Evolutionary conservation across 495 filamentous ascomycete genomes (phyloP), one percentile per base, ranked within the genome.

Genomic region (Penicillium verhagenii): DNA sequence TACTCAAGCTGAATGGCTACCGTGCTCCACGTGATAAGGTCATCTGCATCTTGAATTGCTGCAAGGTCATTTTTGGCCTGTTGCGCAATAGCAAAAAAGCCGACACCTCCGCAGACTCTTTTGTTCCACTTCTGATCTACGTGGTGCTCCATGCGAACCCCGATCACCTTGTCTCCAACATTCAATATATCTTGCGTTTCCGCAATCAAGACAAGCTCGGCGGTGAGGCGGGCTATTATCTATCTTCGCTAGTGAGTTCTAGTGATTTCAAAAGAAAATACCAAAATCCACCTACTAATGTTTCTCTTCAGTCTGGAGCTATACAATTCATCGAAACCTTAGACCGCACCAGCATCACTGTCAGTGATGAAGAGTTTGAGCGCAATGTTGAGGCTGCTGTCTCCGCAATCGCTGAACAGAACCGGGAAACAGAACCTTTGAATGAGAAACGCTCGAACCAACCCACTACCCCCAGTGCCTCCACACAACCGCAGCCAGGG

Each of bases 41-140:
- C 18, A 97, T 99, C 42, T 97, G 94, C 70, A 90, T 97, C 47
- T 72, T 99, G 42, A 99, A 99, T 72, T 96, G 92, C 73, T 99
- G 94, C 81, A 99, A 99, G 70, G 94, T 99, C 50, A 97, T 99
- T 50, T 97, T 99, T 76, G 94, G 92, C n/a, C 80, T 96, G 18
- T 77, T 98, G 46, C 91, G 90, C 53, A 95, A 96, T 69, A 83
- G 90, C 23, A 93, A 96, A 66, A 86, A 87, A 14, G 70, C 69
- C 20, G 94, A 99, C 65, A 92, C 90, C 10, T 97, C 93, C 10
- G 94, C 94, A 19, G 94, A 99, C 69, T 89, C 92, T 1, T 97
- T 99, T 57, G 86, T 99, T 70, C 94, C 94, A 0, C 82, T 97
- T 51, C 79, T 99, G 52, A 97, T 99, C 43, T 97, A 95, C 61